Base-by-base conservation (phyloP, 495 filamentous ascomycete species). In the Oleoguttula mirabilis region DNA sequence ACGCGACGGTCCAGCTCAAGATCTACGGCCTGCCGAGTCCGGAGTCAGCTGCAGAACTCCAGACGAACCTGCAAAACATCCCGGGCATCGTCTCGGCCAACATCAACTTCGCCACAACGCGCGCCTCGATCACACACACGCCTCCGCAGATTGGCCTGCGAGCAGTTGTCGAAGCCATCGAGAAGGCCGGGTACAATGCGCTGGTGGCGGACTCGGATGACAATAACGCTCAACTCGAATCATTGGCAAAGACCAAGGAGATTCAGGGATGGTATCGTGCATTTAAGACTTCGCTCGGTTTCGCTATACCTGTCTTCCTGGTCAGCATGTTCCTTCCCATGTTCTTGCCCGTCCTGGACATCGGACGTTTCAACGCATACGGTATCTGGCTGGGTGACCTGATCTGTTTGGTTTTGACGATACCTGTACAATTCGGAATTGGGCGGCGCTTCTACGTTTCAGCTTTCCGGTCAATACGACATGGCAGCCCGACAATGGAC, bases 381-480 rank as follows among this genome's bases (percentile, higher is more conserved):
- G 92, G 92, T 12, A 61, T 99, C 17, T 96, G 79, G 53, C 71
- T 94, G 11, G 88, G 90, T 37, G 90, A 96, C 45, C 40, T 95
- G 24, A 57, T 90, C 10, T 95, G 87, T 58, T 60, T 95, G 30
- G 37, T 69, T 32, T 71, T 96, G 21, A 96, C 92, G 3, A 73
- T 92, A 39, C 92, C 90, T 32, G 79, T 99, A 5, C 92, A 99
- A 61, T 96, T 99, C 51, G 90, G 92, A 41, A 84, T 96, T 45
- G 92, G 92, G 30, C 83, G 75, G 57, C 79, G 88, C 0, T 99
- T 96, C 55, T 99, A 96, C 57, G 55, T 79, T 27, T 84, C 82
- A 14, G 88, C 87, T n/a, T 95, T 69, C 58, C 93, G 86, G 55
- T 92, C 85, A 1, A 58, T 99, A 36, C 80, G 78, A 53, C 92